Conservation (phyloP, 2,329 filamentous ascomycete species). For the Xylariaceae sp. region DNA sequence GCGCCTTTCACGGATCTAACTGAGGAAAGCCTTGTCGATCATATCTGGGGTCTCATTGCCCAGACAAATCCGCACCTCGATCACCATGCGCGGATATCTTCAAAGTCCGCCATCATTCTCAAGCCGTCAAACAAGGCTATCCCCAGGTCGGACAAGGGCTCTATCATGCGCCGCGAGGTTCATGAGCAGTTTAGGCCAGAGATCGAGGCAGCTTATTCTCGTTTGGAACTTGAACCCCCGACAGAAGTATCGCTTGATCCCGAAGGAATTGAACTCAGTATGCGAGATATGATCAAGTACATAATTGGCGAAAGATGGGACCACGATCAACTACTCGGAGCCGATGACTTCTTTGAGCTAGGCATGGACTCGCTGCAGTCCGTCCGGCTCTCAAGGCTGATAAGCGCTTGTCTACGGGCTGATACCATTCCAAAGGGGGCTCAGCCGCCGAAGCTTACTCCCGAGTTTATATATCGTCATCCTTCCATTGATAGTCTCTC, state of each 20-base stretch:
- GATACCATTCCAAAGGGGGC: not conserved
- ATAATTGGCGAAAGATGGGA: conserved; percentile 5
- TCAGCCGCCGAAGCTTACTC: conserved; percentile 1
- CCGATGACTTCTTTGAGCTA: conserved; percentile 25
- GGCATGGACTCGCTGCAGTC: conserved; percentile 28
- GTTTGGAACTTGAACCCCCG: conserved; percentile 8
- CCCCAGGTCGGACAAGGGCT: conserved; percentile 17
- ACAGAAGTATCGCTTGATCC: conserved; percentile 4
- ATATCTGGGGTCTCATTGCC: conserved; percentile 9
- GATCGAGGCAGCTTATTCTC: conserved; percentile 16
- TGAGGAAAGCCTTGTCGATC: not conserved
- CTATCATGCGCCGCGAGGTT: conserved; percentile 11
- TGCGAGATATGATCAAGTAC: conserved; percentile 11
- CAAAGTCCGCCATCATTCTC: conserved; percentile 9
- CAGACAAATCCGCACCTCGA: conserved; percentile 10
- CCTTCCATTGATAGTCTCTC: conserved; percentile 4
- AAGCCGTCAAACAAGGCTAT: conserved; percentile 9
- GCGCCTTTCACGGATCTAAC: not conserved
- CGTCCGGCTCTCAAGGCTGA: conserved; percentile 13
- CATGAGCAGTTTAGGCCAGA: conserved; percentile 12
- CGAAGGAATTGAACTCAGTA: conserved; percentile 4
- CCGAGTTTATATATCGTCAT: conserved; percentile 16
- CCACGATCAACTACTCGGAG: conserved; percentile 2
- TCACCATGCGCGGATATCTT: conserved; percentile 13
- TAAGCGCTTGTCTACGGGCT: conserved; percentile 5